Conservation (phyloP, 192 early-diverging fungal species). For the Linnemannia schmuckeri region DNA sequence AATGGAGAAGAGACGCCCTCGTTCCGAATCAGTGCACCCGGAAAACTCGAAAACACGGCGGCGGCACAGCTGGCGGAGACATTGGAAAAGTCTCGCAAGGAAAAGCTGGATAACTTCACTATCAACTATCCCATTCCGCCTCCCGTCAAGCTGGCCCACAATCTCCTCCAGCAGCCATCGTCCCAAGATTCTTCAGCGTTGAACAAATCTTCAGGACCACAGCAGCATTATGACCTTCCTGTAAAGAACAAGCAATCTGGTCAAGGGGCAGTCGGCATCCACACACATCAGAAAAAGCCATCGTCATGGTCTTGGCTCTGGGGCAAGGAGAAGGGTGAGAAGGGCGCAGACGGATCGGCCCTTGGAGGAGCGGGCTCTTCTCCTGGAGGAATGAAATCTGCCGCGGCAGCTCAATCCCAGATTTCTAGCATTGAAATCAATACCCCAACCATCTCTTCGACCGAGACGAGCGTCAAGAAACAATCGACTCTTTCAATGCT, state of each 20-base stretch:
- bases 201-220: neutral
- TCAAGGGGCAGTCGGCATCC: neutral
- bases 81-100: constrained; percentile 23
- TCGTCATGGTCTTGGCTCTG: constrained; percentile 61
- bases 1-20: constrained; percentile 13
- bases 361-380: neutral
- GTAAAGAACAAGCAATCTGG: constrained; percentile 24
- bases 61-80: constrained; percentile 18
- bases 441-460: constrained; percentile 15
- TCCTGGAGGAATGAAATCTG: constrained; percentile 3
- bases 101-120: constrained; percentile 31
- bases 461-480: constrained; percentile 26
- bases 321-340: constrained; percentile 55
- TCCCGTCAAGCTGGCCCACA: constrained; percentile 47
- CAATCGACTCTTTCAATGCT: constrained; percentile 53
- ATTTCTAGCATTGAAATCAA: constrained; percentile 16
- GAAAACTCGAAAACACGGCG: constrained; percentile 33
- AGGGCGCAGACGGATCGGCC: constrained; percentile 4
- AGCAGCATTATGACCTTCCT: neutral
- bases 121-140: constrained; percentile 52
- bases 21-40: constrained; percentile 40
- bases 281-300: constrained; percentile 46
- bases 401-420: neutral
- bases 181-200: constrained; percentile 6
- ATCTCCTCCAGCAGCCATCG: constrained; percentile 34